phyloP scores from a whole-genome alignment of 768 basidiomycete species.

The Imleria badia region DNA sequence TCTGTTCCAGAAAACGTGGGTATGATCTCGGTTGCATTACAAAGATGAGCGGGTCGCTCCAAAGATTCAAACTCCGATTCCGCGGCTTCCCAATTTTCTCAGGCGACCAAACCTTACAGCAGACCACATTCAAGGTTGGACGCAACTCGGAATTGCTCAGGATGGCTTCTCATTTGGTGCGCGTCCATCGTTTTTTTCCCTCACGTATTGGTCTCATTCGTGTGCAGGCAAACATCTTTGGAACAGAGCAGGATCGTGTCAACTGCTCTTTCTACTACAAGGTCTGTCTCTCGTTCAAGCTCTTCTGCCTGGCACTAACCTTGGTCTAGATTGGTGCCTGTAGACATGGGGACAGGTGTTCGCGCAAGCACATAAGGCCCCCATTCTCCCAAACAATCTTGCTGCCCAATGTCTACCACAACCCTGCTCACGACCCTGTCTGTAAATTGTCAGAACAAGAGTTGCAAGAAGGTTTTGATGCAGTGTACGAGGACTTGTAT shows the following conservation, averaged over 20 bases:
- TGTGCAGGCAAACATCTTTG: slow-evolving; percentile 87
- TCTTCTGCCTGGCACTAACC: slow-evolving; percentile 2
- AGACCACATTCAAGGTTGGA: not conserved
- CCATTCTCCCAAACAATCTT: slow-evolving; percentile 97
- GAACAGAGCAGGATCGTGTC: slow-evolving; percentile 92
- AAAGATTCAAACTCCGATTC: slow-evolving; percentile 22
- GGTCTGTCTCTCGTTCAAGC: slow-evolving; percentile 41
- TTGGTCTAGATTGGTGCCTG: slow-evolving; percentile 88
- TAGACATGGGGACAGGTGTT: slow-evolving; percentile 97
- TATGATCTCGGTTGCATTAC: too few relatives aligned
- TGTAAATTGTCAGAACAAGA: slow-evolving; percentile 88
- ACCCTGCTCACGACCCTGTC: slow-evolving; percentile 91
- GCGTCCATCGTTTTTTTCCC: not conserved
- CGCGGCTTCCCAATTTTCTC: slow-evolving; percentile 19
- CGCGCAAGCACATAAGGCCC: slow-evolving; percentile 96
- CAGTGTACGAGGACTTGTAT: slow-evolving; percentile 93
- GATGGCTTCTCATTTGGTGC: slow-evolving; percentile 79
- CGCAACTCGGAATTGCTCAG: not conserved
- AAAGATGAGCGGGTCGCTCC: too few relatives aligned
- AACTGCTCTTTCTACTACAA: slow-evolving; percentile 99
- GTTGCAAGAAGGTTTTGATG: slow-evolving; percentile 88
- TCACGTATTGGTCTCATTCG: slow-evolving; percentile 1
- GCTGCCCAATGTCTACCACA: slow-evolving; percentile 96
- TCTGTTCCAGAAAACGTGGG: too few relatives aligned
- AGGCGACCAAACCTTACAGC: not conserved